Evolutionary conservation across 2,329 filamentous ascomycete species (phyloP), one percentile per base, ranked within the genome.

Genomic region (Thermoascus crustaceus): DNA sequence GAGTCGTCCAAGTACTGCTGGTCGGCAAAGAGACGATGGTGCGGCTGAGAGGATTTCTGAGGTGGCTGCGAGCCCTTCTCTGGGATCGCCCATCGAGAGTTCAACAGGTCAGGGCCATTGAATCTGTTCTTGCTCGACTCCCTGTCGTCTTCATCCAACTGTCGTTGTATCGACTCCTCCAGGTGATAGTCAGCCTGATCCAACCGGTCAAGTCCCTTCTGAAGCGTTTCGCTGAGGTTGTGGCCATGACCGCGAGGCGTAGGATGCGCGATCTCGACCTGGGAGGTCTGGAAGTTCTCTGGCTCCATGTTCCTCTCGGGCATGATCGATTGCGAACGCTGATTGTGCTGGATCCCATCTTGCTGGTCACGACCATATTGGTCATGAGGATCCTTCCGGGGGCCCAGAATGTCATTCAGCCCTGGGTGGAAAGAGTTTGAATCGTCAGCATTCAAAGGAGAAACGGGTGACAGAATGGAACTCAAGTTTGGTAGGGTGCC

Each of bases 101-200:
- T 48, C 22, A 61, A 41, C 30, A 60, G 35, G 16, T 53, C 56
- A 24, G 50, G 49, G 29, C 47, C 45, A 32, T 54, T 44, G 0
- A 53, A 43, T 7, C 44, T 46, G 10, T 48, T 42, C 25, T 34
- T 53, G 40, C 34, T 49, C 38, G 36, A 33, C 34, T 66, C 50
- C 52, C 55, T 82, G 46, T 85, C 82, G 37, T 83, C 80, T 46
- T 87, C 81, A 40, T 88, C 82, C 32, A 89, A 68, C 50, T 89
- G 81, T 35, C 82, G 79, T 34, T 85, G 78, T 42, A 88, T 78
- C 41, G 85, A 79, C 54, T 87, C 78, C 54, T 88, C 84, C 42
- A 91, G 61, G 49, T 89, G 85, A 52, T 91, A 89, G 50, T 94
- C 85, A 4, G 84, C 81, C 52, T 88, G 83, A 32, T 44, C 44